These are phyloP conservation scores for Metschnikowia continentalis DNA, from an alignment of 805 yeast genomes.

Conservation along the genomic window DNA sequence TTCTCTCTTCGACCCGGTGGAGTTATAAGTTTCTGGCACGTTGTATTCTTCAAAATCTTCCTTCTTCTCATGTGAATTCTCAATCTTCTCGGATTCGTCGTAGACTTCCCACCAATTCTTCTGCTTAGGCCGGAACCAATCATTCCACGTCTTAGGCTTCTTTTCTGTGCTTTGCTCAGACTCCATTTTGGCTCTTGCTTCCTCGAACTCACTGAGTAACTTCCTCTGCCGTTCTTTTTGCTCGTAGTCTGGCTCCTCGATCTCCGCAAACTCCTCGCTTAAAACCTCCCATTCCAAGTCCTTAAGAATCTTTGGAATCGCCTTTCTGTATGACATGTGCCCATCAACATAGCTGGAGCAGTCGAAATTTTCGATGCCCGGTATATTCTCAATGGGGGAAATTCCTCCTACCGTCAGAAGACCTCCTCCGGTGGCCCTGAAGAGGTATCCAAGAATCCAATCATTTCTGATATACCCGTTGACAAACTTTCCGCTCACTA, in stretches of 20 bases:
- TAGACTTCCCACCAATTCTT: slow-evolving; percentile 58
- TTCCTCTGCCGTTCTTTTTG: slow-evolving; percentile 78
- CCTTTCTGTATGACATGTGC: slow-evolving; percentile 95
- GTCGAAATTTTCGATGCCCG: slow-evolving; percentile 78
- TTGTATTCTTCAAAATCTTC: slow-evolving; percentile 16
- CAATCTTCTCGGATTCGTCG: slow-evolving; percentile 26
- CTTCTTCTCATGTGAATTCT: background rate
- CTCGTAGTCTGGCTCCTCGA: slow-evolving; percentile 93
- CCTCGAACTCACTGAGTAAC: slow-evolving; percentile 79
- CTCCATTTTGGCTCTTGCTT: slow-evolving; percentile 64
- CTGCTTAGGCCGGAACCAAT: slow-evolving; percentile 45
- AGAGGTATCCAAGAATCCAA: slow-evolving; percentile 93
- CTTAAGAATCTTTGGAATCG: slow-evolving; percentile 78
- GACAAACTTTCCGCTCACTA: slow-evolving; percentile 83
- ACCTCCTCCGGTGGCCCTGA: slow-evolving; percentile 95
- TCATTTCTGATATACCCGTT: slow-evolving; percentile 90
- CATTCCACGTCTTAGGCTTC: slow-evolving; percentile 43
- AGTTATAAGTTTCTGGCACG: slow-evolving; percentile 6
- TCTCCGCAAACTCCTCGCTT: slow-evolving; percentile 89
- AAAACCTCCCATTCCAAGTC: slow-evolving; percentile 74
- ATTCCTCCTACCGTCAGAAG: slow-evolving; percentile 87
- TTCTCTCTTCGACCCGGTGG: slow-evolving; percentile 11
- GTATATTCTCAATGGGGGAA: slow-evolving; percentile 60
- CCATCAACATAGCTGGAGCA: slow-evolving; percentile 87
- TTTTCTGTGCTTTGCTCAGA: slow-evolving; percentile 33